A percentile compares a stretch with the other conserved stretches of the same genome.
These are phyloP conservation scores for Myxozyma neglecta DNA, from an alignment of 805 yeast genomes.

Conservation along the genomic window DNA sequence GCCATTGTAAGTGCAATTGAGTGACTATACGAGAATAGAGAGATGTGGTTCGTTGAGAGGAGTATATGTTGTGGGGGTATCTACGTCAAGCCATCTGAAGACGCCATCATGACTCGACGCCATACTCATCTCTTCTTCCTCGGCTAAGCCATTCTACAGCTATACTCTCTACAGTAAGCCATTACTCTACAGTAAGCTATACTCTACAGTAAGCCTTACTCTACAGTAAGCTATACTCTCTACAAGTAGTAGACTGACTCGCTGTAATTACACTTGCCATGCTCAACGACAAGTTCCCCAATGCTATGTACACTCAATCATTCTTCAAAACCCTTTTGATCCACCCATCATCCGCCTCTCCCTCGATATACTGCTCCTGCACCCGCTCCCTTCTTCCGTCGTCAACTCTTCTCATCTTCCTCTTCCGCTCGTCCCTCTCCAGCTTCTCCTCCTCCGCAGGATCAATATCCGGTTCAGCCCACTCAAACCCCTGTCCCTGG, in stretches of 20 bases:
- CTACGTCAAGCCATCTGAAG: too few species aligned
- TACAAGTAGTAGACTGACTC: too few species aligned
- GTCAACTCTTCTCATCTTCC: background rate
- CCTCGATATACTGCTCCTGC: slow-evolving; percentile 7
- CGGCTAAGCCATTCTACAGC: too few species aligned
- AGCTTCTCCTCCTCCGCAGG: slow-evolving; percentile 58
- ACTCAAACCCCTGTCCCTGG: slow-evolving; percentile 81
- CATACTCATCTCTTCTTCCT: too few species aligned
- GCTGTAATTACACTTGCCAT: too few species aligned
- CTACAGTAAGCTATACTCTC: too few species aligned
- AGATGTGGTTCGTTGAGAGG: background rate
- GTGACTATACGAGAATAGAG: background rate
- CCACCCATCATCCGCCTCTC: slow-evolving; percentile 17
- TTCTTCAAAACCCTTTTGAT: slow-evolving; percentile 12
- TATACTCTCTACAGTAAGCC: too few species aligned
- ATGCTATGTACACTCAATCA: background rate
- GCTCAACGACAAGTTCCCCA: too few species aligned
- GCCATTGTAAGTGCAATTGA: background rate
- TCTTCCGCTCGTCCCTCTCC: slow-evolving; percentile 34
- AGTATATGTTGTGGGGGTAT: too few species aligned
- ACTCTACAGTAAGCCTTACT: too few species aligned
- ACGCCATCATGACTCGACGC: too few species aligned
- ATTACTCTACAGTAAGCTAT: too few species aligned
- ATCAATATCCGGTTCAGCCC: slow-evolving; percentile 90
- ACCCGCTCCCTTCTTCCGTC: background rate